Percentiles rank a stretch among this genome's conserved stretches.
These are phyloP conservation scores for Chiua virens DNA, from an alignment of 768 basidiomycete genomes.

Conservation along the genomic window DNA sequence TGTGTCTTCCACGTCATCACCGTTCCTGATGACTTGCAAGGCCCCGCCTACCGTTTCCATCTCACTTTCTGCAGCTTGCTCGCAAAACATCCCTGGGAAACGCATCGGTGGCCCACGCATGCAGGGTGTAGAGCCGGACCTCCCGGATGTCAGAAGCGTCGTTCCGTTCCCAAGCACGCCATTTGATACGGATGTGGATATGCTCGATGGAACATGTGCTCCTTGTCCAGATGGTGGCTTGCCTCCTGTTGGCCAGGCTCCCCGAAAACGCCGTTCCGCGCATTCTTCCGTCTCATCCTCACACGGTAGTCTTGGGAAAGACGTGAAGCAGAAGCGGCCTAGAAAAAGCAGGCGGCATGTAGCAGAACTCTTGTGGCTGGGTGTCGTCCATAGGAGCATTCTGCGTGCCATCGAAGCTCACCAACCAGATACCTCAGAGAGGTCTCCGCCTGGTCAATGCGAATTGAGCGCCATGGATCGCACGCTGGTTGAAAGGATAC, in stretches of 20 bases:
- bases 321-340: constrained; percentile 29
- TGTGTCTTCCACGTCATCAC: constrained; percentile 8
- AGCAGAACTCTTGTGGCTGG: constrained; percentile 38
- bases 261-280: constrained; percentile 36
- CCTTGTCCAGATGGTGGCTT: not conserved
- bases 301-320: constrained; percentile 11
- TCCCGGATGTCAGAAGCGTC: constrained; percentile 30
- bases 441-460: not conserved
- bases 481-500: constrained; percentile 33
- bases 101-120: not conserved
- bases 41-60: constrained; percentile 40
- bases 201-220: constrained; percentile 28
- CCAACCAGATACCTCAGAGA: constrained; percentile 7
- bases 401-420: constrained; percentile 21
- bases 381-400: constrained; percentile 37
- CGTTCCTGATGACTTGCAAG: constrained; percentile 28
- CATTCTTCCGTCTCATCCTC: constrained; percentile 30
- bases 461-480: constrained; percentile 33
- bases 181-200: constrained; percentile 24
- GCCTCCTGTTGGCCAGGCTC: not conserved
- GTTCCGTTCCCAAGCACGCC: constrained; percentile 39
- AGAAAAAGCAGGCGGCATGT: constrained; percentile 33
- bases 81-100: constrained; percentile 14
- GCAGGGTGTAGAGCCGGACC: constrained; percentile 17
- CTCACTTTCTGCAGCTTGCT: constrained; percentile 36